Conservation (phyloP, 2,329 filamentous ascomycete genomes). For the Verticillium albo-atrum region DNA sequence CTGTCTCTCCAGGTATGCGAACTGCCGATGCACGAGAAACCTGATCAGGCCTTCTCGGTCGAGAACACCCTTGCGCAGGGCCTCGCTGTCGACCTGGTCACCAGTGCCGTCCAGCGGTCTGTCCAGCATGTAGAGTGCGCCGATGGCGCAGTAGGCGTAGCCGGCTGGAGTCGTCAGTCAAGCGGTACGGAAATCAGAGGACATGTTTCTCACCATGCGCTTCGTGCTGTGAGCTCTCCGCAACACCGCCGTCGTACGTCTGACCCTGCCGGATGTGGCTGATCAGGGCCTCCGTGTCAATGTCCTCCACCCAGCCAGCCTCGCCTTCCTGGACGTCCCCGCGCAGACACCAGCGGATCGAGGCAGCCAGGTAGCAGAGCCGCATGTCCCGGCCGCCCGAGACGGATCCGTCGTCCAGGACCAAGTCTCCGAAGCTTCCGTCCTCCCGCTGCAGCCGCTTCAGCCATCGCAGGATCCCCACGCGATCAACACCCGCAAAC, state of each 20-base stretch:
- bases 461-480: constrained; percentile 69
- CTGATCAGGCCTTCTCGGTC: constrained; percentile 26
- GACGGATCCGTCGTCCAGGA: constrained; percentile 54
- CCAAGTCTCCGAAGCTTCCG: constrained; percentile 86
- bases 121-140: constrained; percentile 71
- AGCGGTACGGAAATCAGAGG: constrained; percentile 6
- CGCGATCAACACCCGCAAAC: constrained; percentile 62
- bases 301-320: constrained; percentile 59
- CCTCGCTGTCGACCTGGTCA: constrained; percentile 24
- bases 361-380: constrained; percentile 80
- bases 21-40: constrained; percentile 65
- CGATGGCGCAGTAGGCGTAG: constrained; percentile 85
- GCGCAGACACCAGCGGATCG: constrained; percentile 76
- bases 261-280: constrained; percentile 65
- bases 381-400: constrained; percentile 80
- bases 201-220: constrained; percentile 61
- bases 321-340: constrained; percentile 50
- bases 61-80: constrained; percentile 29
- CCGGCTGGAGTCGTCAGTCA: constrained; percentile 54
- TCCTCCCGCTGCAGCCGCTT: constrained; percentile 70
- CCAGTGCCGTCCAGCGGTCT: constrained; percentile 41
- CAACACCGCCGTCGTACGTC: constrained; percentile 81
- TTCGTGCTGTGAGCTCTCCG: constrained; percentile 73
- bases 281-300: constrained; percentile 68
- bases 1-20: constrained; percentile 47